Conservation (phyloP, 352 stramenopile species). For the Nothophytophthora sp. region DNA sequence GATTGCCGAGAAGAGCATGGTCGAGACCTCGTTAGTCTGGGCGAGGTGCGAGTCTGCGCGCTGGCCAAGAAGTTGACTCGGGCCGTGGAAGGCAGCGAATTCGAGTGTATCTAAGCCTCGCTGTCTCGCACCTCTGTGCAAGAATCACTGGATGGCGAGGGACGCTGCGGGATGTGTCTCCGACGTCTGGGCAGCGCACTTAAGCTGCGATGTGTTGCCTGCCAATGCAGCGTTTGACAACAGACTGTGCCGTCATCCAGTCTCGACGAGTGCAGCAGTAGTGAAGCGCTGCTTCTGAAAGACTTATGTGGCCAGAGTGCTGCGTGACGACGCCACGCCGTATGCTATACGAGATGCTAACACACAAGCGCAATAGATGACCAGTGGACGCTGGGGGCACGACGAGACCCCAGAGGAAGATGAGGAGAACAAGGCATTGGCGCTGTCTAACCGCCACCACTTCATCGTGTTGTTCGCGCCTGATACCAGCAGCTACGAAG, state of each 20-base stretch:
- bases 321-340: slow-evolving; percentile 48
- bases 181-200: slow-evolving; percentile 23
- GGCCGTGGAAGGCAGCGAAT: slow-evolving; percentile 34
- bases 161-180: slow-evolving; percentile 58
- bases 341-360: slow-evolving; percentile 49
- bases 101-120: slow-evolving; percentile 21
- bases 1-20: slow-evolving; percentile 45
- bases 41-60: slow-evolving; percentile 43
- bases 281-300: slow-evolving; percentile 58
- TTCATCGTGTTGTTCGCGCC: slow-evolving; percentile 25
- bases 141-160: slow-evolving; percentile 32
- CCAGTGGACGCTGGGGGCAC: slow-evolving; percentile 32
- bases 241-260: slow-evolving; percentile 38
- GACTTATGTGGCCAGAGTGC: slow-evolving; percentile 49
- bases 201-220: slow-evolving; percentile 51
- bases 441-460: slow-evolving; percentile 14
- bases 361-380: slow-evolving; percentile 14
- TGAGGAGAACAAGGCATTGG: slow-evolving; percentile 20
- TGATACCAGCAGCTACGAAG: slow-evolving; percentile 20
- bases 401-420: slow-evolving; percentile 39
- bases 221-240: slow-evolving; percentile 49
- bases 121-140: slow-evolving; percentile 34
- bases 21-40: slow-evolving; percentile 46
- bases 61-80: slow-evolving; percentile 65
- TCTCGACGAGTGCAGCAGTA: slow-evolving; percentile 7